Evolutionary conservation across 345 rosid genomes (phyloP), one percentile per base, ranked within the genome.

Genomic region (Crucihimalaya himalaica): DNA sequence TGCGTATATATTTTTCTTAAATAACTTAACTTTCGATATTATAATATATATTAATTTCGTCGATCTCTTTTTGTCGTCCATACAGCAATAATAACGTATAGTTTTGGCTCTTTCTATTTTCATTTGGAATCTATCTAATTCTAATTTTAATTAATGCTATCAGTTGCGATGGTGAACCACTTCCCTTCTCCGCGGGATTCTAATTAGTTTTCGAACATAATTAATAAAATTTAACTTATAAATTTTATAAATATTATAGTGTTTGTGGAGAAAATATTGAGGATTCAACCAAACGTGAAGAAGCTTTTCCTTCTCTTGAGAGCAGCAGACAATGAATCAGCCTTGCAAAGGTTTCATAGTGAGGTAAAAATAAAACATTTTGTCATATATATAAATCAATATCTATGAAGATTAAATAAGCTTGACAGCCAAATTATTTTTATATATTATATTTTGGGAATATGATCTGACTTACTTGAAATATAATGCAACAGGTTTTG

Each of bases 261-360:
- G 70, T 85, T 89, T 53, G 65, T 86, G 86, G 98, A 94, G 87
- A 91, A 91, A 79, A 77, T 86, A 46, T 16, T 88, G 45, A 91
- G 97, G 68, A 83, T 89, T 45, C 97, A 93, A 67, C 96, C 97
- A 32, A 86, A 91, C 37, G 83, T 89, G 74, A 91, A 84, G 89
- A 93, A 80, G 80, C 47, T 93, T 10, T 93, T 83, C 66, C 91
- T 91, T 73, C 89, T 93, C 27, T 39, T 91, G 25, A 86, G 98
- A 80, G 94, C 97, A 35, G 29, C 86, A 5, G 96, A 89, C 74
- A 71, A 87, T 43, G 87, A 86, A 72, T 54, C 86, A 46, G 98
- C 96, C 57, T 56, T 81, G 19, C 89, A 79, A 35, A 83, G 97
- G 20, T 82, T 93, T 43, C 86, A 76, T 13, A 82, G 64, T 21